phyloP scores from a whole-genome alignment of 1,284 basidiomycete species.

The Meira miltonrushii region DNA sequence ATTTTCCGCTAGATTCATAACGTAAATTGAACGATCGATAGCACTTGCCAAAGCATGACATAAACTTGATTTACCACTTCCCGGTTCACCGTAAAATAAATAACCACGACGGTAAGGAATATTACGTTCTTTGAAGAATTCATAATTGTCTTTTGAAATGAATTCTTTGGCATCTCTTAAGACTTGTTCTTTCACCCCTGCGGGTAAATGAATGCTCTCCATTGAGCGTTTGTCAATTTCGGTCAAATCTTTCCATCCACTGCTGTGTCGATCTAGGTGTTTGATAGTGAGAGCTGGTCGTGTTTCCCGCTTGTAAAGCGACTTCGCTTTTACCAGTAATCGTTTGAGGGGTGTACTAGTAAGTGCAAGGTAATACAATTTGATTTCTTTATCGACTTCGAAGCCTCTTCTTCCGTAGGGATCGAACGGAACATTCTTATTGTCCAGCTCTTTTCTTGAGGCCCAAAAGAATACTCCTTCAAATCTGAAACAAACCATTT shows the following conservation, averaged over 20 bases:
- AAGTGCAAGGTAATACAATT: conserved; percentile 14
- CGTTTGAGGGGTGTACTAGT: conserved; percentile 8
- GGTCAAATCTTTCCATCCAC: conserved; percentile 1
- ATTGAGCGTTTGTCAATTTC: conserved; percentile 7
- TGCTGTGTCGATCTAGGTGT: conserved; percentile 6
- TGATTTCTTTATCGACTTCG: conserved; percentile 8
- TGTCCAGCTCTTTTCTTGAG: too few species aligned
- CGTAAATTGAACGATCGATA: conserved; percentile 68
- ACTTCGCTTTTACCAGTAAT: conserved; percentile 7
- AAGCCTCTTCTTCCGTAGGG: too few species aligned
- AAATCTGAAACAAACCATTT: too few species aligned
- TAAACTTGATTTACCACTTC: conserved; percentile 71
- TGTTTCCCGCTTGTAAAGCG: not conserved
- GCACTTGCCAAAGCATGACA: conserved; percentile 72
- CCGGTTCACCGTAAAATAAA: conserved; percentile 60
- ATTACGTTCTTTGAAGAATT: conserved; percentile 17
- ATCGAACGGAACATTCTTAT: too few species aligned
- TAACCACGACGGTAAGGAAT: conserved; percentile 18
- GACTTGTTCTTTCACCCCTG: conserved; percentile 56
- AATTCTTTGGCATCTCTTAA: conserved; percentile 14
- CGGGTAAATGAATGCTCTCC: conserved; percentile 58
- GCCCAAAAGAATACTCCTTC: too few species aligned
- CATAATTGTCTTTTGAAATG: conserved; percentile 3
- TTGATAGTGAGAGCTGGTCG: conserved; percentile 2
- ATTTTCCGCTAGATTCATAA: conserved; percentile 65